Conservation (phyloP, 352 stramenopile genomes). For the Phytophthora cryptogea region DNA sequence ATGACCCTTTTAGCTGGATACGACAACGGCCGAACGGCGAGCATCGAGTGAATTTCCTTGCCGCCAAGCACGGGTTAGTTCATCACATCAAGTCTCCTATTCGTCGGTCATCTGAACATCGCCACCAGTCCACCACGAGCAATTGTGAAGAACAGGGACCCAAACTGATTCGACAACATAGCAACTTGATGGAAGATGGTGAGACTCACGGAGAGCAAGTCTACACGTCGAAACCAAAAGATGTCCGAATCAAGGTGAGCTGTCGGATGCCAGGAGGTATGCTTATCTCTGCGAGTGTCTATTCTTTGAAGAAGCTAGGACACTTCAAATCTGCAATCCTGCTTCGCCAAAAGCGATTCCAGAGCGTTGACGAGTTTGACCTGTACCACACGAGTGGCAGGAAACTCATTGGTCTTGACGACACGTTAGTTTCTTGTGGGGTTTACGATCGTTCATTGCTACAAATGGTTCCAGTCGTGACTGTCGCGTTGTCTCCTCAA, state of each 20-base stretch:
- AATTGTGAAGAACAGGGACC: slow-evolving; percentile 1
- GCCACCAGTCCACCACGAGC: slow-evolving; percentile 1
- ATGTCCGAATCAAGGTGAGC: slow-evolving; percentile 46
- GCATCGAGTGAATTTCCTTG: slow-evolving; percentile 53
- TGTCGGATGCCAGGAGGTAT: slow-evolving; percentile 61
- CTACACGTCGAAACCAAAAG: slow-evolving; percentile 19
- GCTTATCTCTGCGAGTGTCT: slow-evolving; percentile 46
- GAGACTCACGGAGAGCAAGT: slow-evolving; percentile 1
- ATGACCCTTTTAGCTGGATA: slow-evolving; percentile 70
- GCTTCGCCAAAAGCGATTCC: slow-evolving; percentile 46
- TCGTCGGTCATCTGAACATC: slow-evolving; percentile 12
- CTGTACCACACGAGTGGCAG: slow-evolving; percentile 47
- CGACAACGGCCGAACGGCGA: slow-evolving; percentile 52
- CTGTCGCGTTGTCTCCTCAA: slow-evolving; percentile 6
- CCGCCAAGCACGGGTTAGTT: slow-evolving; percentile 46
- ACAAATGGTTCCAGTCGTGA: slow-evolving; percentile 40
- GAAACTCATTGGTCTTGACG: slow-evolving; percentile 41
- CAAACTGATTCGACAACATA: slow-evolving; percentile 14
- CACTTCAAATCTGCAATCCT: slow-evolving; percentile 58
- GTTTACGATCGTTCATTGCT: slow-evolving; percentile 49
- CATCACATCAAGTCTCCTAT: slow-evolving; percentile 37
- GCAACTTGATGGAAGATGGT: slow-evolving; percentile 14
- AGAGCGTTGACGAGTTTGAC: slow-evolving; percentile 56
- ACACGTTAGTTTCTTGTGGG: slow-evolving; percentile 38
- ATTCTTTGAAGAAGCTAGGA: slow-evolving; percentile 47